These are phyloP conservation scores for Tylopilus rubrobrunneus DNA, from an alignment of 768 basidiomycete species.

Conservation along the genomic window DNA sequence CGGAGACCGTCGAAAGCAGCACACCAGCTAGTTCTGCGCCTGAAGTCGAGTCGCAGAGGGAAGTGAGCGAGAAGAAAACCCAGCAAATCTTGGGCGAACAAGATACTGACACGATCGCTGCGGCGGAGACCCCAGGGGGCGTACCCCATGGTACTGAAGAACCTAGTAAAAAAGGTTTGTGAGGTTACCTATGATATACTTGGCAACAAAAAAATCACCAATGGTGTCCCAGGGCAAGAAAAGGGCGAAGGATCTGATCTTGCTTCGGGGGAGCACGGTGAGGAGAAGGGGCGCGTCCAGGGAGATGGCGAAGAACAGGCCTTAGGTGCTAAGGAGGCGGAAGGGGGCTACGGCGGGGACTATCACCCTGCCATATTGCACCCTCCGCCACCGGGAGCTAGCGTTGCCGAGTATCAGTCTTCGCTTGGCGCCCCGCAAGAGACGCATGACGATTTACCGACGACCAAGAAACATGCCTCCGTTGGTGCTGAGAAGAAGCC, in stretches of 20 bases:
- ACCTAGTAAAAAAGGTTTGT: constrained; percentile 11
- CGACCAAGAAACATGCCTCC: not conserved
- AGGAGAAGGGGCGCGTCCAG: not conserved
- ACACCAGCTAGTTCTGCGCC: not conserved
- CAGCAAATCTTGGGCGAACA: not conserved
- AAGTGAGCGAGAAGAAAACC: not conserved
- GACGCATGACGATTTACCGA: not conserved
- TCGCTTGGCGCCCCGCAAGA: not conserved
- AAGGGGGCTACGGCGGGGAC: constrained; percentile 11
- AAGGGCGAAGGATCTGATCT: not conserved
- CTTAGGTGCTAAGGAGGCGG: not conserved
- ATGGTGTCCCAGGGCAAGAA: not conserved
- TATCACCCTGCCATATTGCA: constrained; percentile 31
- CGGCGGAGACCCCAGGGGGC: not conserved
- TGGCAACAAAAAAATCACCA: not conserved
- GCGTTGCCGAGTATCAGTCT: constrained; percentile 12
- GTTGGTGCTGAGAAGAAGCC: constrained; percentile 18
- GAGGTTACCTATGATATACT: not conserved
- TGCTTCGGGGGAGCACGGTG: not conserved
- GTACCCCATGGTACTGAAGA: not conserved
- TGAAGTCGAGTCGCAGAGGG: not conserved
- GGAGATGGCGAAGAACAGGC: constrained; percentile 2
- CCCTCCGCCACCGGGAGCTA: constrained; percentile 21
- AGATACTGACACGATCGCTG: not conserved
- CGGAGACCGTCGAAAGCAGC: not conserved